phyloP scores from a whole-genome alignment of 805 yeast genomes.

The Lipomyces yamanashiensis region DNA sequence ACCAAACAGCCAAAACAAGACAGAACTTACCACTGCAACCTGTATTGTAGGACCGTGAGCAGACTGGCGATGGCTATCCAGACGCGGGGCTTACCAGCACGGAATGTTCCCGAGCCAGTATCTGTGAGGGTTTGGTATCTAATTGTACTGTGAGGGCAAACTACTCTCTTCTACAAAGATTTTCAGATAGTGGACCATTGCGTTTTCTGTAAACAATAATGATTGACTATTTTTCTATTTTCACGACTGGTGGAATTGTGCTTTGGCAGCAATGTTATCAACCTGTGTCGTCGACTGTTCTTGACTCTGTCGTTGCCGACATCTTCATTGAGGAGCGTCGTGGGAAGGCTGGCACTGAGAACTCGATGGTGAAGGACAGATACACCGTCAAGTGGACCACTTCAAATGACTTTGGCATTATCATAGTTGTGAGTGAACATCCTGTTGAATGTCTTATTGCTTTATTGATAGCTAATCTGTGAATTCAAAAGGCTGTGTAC shows the following conservation, averaged over 20 bases:
- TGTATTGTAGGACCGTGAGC: background rate
- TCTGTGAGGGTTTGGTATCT: background rate
- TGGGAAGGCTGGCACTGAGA: constrained; percentile 8
- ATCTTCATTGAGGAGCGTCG: constrained; percentile 49
- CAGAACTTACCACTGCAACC: too few relatives aligned
- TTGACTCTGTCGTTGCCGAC: constrained; percentile 56
- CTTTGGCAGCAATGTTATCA: constrained; percentile 53
- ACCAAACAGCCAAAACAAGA: too few relatives aligned
- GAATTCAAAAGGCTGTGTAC: constrained; percentile 39
- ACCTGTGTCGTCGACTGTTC: constrained; percentile 49
- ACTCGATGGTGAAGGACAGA: constrained; percentile 44
- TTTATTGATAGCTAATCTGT: too few relatives aligned
- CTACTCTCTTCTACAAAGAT: background rate
- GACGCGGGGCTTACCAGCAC: background rate
- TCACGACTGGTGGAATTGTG: constrained; percentile 59
- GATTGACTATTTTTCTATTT: constrained; percentile 57
- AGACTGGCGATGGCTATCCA: background rate
- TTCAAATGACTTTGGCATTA: constrained; percentile 51
- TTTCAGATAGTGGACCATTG: too few relatives aligned
- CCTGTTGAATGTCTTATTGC: background rate
- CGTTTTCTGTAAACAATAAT: constrained; percentile 29
- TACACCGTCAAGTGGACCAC: constrained; percentile 54
- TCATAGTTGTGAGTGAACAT: constrained; percentile 42
- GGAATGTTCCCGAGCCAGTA: background rate
- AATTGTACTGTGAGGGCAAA: background rate